Conservation (phyloP, 108 stramenopile genomes). For the Discostella stelligeroides region DNA sequence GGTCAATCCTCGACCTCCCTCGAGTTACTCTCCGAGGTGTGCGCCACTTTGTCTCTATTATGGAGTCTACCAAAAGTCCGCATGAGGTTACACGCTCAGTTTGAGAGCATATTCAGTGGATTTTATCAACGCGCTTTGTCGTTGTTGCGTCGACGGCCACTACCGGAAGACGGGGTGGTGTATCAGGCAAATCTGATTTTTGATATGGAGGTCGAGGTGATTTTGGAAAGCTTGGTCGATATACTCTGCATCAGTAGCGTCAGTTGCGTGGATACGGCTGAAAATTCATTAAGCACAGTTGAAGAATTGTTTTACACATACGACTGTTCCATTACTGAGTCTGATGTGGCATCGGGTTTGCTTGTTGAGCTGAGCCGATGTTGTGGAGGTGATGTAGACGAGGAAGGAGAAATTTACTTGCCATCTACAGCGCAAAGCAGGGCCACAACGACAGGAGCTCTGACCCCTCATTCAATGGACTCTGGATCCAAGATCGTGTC, state of each 20-base stretch:
- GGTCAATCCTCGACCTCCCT: conserved; percentile 44
- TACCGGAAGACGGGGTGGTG: conserved; percentile 58
- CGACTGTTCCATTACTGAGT: conserved; percentile 75
- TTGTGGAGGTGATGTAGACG: conserved; percentile 76
- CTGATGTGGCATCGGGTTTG: conserved; percentile 78
- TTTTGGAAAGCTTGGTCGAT: conserved; percentile 86
- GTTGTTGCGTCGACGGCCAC: conserved; percentile 63
- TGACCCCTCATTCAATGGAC: conserved; percentile 20
- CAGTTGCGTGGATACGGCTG: conserved; percentile 32
- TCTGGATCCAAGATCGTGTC: conserved; percentile 9
- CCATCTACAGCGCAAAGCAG: conserved; percentile 37
- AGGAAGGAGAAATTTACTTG: conserved; percentile 61
- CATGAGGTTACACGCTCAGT: conserved; percentile 61
- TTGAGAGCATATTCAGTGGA: conserved; percentile 85
- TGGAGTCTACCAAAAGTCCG: conserved; percentile 69
- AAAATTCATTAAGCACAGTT: conserved; percentile 50
- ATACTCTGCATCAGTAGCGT: conserved; percentile 60
- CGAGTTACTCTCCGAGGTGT: conserved; percentile 80
- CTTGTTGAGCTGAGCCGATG: conserved; percentile 81
- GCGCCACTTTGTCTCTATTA: conserved; percentile 69
- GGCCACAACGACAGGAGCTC: conserved; percentile 11
- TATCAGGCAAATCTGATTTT: conserved; percentile 80
- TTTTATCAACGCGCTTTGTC: conserved; percentile 85
- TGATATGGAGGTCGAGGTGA: conserved; percentile 84
- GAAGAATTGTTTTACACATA: conserved; percentile 82